A percentile compares a stretch with the other conserved stretches of the same genome.
Evolutionary conservation across 768 basidiomycete genomes (phyloP).

Genomic region (Suillus spraguei): DNA sequence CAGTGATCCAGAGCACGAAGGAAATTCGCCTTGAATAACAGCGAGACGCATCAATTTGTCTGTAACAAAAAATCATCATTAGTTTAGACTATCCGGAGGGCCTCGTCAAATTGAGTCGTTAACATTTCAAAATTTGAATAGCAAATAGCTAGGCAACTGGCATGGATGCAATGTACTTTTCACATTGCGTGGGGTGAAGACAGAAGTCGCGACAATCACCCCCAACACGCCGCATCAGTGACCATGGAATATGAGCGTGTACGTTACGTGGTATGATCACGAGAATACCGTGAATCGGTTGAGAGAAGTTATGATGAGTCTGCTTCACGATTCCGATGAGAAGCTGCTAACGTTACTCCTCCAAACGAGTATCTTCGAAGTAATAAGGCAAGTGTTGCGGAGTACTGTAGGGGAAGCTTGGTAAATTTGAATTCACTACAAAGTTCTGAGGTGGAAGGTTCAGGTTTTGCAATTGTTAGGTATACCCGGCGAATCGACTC

Average conservation of each 20-base stretch:
- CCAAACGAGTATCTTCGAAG: slow-evolving; percentile 10
- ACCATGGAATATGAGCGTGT: slow-evolving; percentile 15
- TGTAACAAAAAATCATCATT: slow-evolving; percentile 15
- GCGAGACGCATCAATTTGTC: neutral
- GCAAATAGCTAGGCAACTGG: neutral
- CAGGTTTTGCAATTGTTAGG: neutral
- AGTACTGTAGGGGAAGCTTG: slow-evolving; percentile 17
- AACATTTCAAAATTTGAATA: neutral
- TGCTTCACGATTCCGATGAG: slow-evolving; percentile 31
- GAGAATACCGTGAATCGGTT: slow-evolving; percentile 25
- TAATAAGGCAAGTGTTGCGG: slow-evolving; percentile 9
- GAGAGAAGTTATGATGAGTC: slow-evolving; percentile 21
- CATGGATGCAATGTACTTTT: slow-evolving; percentile 1
- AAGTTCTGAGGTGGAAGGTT: neutral
- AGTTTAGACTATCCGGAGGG: slow-evolving; percentile 18
- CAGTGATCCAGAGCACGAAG: neutral
- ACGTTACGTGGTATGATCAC: slow-evolving; percentile 37
- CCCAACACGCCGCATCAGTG: too few species aligned
- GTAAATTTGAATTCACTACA: neutral
- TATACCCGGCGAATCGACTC: too few species aligned
- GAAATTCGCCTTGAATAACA: slow-evolving; percentile 10
- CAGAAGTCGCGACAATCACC: too few species aligned
- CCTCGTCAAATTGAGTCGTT: slow-evolving; percentile 21
- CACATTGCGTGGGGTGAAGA: neutral
- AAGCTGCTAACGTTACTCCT: slow-evolving; percentile 16